Base-by-base conservation (phyloP, 352 stramenopile genomes). In the Pythium oligandrum region DNA sequence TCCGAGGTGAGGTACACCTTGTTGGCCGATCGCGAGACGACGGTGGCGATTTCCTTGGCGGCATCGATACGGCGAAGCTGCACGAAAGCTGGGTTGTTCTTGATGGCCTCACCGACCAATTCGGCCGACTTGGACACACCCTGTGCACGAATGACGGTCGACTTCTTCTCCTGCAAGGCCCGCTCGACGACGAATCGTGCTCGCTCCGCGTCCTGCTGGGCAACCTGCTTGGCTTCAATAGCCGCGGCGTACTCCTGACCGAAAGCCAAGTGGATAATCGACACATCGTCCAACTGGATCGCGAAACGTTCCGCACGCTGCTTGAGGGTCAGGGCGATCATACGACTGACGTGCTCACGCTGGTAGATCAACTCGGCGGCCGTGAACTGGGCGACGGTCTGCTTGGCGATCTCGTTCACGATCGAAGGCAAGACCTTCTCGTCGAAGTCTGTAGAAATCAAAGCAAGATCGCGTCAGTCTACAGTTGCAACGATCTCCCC, bases 221-320 rank as follows among this genome's bases (percentile, higher is more conserved):
- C 97, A 57, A 99, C 97, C 81, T 99, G 97, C 84, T 99, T 99
- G 39, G 94, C 93, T 81, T 99, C 98, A 63, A 99, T 98, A 55
- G 97, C 97, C 34, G 91, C 93, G 45, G 96, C 98, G 83, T 99
- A 99, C 70, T 99, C 98, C 54, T 94, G 71, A 51, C 94, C 97
- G 82, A 99, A 99, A 37, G 86, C 91, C 80, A 99, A 88, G 75
- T 99, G 96, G 46, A 98, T 99, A 72, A 99, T 99, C 43, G 97
- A 98, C 35, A 99, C 96, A 93, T 99, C 98, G 51, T 98, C 94
- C 55, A 98, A 69, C 58, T 96, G 63, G 66, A 98, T 97, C 49
- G 86, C 76, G 71, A 98, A 98, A 37, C 96, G 85, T 53, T 86
- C 70, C 17, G 85, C 89, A 55, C 94, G 86, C 57, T 80, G 67